Conservation (phyloP, 768 basidiomycete species). For the Lactifluus subvellereus region DNA sequence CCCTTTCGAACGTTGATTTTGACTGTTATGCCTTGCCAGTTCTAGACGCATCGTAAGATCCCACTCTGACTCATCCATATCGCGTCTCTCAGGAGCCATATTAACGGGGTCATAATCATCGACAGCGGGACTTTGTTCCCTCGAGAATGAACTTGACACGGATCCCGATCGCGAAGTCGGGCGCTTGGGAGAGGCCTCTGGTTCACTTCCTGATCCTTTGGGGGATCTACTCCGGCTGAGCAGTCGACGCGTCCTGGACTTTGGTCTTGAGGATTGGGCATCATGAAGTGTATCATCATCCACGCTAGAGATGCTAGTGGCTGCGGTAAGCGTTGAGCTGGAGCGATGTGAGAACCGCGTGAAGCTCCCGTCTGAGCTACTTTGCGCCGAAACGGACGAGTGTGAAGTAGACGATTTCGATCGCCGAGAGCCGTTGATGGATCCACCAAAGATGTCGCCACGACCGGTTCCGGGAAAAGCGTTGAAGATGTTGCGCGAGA, state of each 20-base stretch:
- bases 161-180: slow-evolving; percentile 17
- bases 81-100: slow-evolving; percentile 32
- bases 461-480: slow-evolving; percentile 59
- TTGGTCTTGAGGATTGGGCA: slow-evolving; percentile 32
- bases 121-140: slow-evolving; percentile 36
- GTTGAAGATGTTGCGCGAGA: slow-evolving; percentile 85
- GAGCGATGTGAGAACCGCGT: slow-evolving; percentile 70
- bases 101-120: slow-evolving; percentile 40
- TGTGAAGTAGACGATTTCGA: slow-evolving; percentile 66
- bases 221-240: slow-evolving; percentile 42
- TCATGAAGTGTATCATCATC: slow-evolving; percentile 57
- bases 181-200: slow-evolving; percentile 25
- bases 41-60: slow-evolving; percentile 75
- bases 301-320: slow-evolving; percentile 53
- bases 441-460: slow-evolving; percentile 71
- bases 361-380: slow-evolving; percentile 63
- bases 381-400: slow-evolving; percentile 66
- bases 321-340: slow-evolving; percentile 56
- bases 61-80: slow-evolving; percentile 61
- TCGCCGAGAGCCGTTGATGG: slow-evolving; percentile 61
- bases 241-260: slow-evolving; percentile 41
- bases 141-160: slow-evolving; percentile 41
- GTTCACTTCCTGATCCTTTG: slow-evolving; percentile 32
- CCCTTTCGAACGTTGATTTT: slow-evolving; percentile 57
- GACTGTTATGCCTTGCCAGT: slow-evolving; percentile 78